Base-by-base conservation (phyloP, 2,329 filamentous ascomycete species). In the Arthrinium phaeospermum region DNA sequence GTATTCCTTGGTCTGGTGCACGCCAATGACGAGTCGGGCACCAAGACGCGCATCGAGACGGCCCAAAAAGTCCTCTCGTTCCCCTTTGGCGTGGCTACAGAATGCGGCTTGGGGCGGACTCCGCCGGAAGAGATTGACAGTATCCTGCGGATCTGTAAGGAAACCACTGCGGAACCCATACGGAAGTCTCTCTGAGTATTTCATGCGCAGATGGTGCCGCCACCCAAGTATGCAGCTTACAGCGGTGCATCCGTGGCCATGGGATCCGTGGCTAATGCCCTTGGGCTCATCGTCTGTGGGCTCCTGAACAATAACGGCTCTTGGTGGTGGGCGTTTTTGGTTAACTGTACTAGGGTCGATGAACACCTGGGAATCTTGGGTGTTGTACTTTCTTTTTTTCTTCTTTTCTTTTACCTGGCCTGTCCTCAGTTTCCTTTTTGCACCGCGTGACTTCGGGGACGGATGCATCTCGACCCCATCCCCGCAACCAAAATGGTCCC, bases 81-180 rank as follows among this genome's bases (percentile, higher is more conserved):
- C 68, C 72, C 74, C 34, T 77, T 78, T 51, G 76, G 77, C 41
- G 76, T 77, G 57, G 72, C 73, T 37, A 77, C 75, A 45, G 76
- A 77, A 74, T 77, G 77, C 57, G 76, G 77, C 24, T 74, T 78
- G 37, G 77, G 77, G 34, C 72, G 77, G 45, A 78, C 75, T 51
- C 74, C 75, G 47, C 74, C 75, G 57, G 74, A 73, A 57, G 76
- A 78, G 72, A 75, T 77, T 71, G 75, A 77, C 67, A 75, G 74
- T 64, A 73, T 77, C 57, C 51, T 78, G 51, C 71, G 24, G 41
- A 77, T 77, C 70, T 77, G 75, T 70, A 76, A 61, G 72, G 74
- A 77, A 64, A 74, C 75, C 53, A 75, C 75, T 71, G 49, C 37
- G 68, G 73, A 74, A 30, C 49, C 24, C 49, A 30, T 53, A 16